phyloP scores from a whole-genome alignment of 1,284 basidiomycete genomes.

The Pseudozyma sp. region DNA sequence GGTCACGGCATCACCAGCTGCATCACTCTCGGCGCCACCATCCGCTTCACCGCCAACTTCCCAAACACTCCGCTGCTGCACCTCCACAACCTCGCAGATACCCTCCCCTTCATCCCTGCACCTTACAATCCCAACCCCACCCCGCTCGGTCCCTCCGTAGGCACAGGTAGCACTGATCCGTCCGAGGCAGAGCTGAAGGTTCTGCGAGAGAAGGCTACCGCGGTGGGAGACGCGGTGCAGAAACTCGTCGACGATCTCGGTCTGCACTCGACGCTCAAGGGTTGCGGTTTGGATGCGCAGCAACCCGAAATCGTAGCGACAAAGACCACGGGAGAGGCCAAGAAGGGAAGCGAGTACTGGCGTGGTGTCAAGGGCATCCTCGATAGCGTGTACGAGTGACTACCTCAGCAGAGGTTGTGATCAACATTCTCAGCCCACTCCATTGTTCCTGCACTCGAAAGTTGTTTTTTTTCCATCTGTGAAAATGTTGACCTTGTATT shows the following conservation, averaged over 20 bases:
- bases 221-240: constrained; percentile 50
- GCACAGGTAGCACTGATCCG: background rate
- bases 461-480: too few species aligned
- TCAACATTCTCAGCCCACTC: background rate
- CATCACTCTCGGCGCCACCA: constrained; percentile 73
- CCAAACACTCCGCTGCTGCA: constrained; percentile 33
- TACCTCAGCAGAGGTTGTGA: constrained; percentile 6
- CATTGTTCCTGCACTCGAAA: background rate
- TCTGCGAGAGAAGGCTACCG: constrained; percentile 19
- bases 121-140: constrained; percentile 32
- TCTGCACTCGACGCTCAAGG: constrained; percentile 73
- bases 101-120: constrained; percentile 52
- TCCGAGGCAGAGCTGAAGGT: constrained; percentile 4
- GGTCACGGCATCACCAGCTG: constrained; percentile 86
- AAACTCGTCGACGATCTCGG: constrained; percentile 74
- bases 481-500: too few species aligned
- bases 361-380: constrained; percentile 33
- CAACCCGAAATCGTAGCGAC: constrained; percentile 74
- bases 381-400: constrained; percentile 43
- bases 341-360: constrained; percentile 36
- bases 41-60: constrained; percentile 29
- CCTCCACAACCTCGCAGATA: constrained; percentile 50
- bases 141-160: constrained; percentile 17
- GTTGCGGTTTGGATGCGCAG: constrained; percentile 75
- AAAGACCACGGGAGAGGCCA: constrained; percentile 68